Evolutionary conservation across 2,329 filamentous ascomycete species (phyloP).

Genomic region (Stagonosporopsis tanaceti): DNA sequence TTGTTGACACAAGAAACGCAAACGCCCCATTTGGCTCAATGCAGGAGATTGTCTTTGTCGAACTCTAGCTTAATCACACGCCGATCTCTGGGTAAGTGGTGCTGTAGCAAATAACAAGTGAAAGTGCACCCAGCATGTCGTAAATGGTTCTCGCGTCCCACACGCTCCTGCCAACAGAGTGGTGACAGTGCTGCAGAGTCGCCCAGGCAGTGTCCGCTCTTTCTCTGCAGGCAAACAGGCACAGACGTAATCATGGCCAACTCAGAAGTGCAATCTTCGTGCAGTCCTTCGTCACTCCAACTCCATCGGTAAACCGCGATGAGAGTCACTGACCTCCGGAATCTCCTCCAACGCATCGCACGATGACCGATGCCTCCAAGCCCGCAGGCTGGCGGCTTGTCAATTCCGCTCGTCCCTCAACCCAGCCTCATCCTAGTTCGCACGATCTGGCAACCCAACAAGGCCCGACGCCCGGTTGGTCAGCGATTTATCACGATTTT

Average conservation of each 20-base stretch:
- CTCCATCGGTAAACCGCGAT: not conserved
- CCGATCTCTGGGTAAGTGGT: not conserved
- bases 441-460: not conserved
- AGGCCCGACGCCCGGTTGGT: not conserved
- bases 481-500: conserved; percentile 11
- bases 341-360: not conserved
- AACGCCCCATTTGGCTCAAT: not conserved
- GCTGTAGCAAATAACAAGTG: too few relatives aligned
- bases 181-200: not conserved
- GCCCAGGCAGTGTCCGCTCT: not conserved
- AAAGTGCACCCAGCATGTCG: too few relatives aligned
- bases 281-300: not conserved
- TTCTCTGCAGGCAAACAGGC: not conserved
- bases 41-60: too few relatives aligned
- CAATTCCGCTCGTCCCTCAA: not conserved
- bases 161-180: not conserved
- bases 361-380: not conserved
- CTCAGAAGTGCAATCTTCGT: too few relatives aligned
- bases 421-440: not conserved
- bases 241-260: not conserved
- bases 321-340: not conserved
- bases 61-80: too few relatives aligned
- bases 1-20: not conserved
- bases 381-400: not conserved
- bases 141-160: not conserved